A percentile compares a stretch with the other conserved stretches of the same genome.
Conservation (phyloP, 345 rosid species). For the Salix caprea region DNA sequence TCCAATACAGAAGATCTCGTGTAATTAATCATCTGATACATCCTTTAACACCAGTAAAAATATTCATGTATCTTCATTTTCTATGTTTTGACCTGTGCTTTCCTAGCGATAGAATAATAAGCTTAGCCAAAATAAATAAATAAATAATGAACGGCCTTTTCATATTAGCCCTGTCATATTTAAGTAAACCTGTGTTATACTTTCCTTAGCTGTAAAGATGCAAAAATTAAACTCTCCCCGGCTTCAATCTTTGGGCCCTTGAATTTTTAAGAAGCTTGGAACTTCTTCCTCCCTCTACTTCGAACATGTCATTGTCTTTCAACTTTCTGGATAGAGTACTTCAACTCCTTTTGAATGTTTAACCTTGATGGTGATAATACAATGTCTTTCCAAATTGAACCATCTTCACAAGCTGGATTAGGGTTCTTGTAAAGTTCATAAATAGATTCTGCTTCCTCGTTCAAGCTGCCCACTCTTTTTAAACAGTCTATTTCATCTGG, state of each 20-base stretch:
- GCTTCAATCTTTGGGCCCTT: neutral
- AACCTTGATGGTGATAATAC: conserved; percentile 82
- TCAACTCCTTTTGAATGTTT: conserved; percentile 69
- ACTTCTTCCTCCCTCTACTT: neutral
- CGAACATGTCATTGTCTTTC: conserved; percentile 34
- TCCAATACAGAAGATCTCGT: neutral
- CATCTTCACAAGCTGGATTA: conserved; percentile 58
- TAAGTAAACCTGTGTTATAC: conserved; percentile 1
- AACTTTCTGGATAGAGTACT: conserved; percentile 57
- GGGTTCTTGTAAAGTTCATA: conserved; percentile 65
- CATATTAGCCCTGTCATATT: conserved; percentile 2
- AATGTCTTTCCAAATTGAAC: conserved; percentile 95
- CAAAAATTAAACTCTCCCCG: conserved; percentile 1
- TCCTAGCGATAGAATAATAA: neutral
- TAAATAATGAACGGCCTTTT: neutral
- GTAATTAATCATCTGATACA: neutral
- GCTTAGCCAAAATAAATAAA: neutral
- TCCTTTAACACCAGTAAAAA: neutral
- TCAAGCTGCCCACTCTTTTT: conserved; percentile 55
- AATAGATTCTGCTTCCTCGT: conserved; percentile 76
- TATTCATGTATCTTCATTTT: neutral
- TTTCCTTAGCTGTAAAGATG: neutral
- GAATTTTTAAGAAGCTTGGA: conserved; percentile 13
- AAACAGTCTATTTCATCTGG: conserved; percentile 75
- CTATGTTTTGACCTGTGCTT: conserved; percentile 3